phyloP scores from a whole-genome alignment of 345 rosid genomes.

The Citrus trifoliata region DNA sequence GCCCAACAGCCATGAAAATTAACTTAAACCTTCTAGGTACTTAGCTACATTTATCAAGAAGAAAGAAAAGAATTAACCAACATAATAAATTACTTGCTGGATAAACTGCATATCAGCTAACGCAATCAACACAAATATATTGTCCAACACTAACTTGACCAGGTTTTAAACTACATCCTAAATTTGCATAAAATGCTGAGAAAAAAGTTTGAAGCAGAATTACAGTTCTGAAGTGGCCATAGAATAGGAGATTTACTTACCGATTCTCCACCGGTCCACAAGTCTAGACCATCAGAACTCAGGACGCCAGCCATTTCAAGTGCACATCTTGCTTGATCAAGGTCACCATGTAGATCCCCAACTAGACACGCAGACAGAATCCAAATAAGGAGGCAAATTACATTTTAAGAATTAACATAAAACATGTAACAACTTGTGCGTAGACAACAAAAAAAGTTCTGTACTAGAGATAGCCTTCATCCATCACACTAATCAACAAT shows the following conservation, averaged over 20 bases:
- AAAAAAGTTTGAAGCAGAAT: neutral
- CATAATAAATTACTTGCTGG: neutral
- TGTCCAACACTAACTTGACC: neutral
- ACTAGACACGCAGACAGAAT: slow-evolving; percentile 31
- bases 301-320: slow-evolving; percentile 81
- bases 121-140: neutral
- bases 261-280: slow-evolving; percentile 81
- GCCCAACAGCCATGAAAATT: neutral
- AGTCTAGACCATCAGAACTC: slow-evolving; percentile 64
- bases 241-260: slow-evolving; percentile 23
- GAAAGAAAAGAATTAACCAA: neutral
- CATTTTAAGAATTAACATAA: neutral
- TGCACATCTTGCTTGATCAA: slow-evolving; percentile 71
- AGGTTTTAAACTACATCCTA: neutral
- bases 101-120: neutral
- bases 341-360: slow-evolving; percentile 93
- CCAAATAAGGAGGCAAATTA: neutral
- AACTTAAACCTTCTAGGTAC: neutral
- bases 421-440: too few species aligned
- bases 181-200: neutral
- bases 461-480: neutral
- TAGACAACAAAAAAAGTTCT: neutral
- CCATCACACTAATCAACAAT: neutral
- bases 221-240: neutral
- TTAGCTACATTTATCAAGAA: neutral